A percentile compares a stretch with the other conserved stretches of the same genome.
phyloP scores from a whole-genome alignment of 768 basidiomycete species.

The Tulasnella sp. region DNA sequence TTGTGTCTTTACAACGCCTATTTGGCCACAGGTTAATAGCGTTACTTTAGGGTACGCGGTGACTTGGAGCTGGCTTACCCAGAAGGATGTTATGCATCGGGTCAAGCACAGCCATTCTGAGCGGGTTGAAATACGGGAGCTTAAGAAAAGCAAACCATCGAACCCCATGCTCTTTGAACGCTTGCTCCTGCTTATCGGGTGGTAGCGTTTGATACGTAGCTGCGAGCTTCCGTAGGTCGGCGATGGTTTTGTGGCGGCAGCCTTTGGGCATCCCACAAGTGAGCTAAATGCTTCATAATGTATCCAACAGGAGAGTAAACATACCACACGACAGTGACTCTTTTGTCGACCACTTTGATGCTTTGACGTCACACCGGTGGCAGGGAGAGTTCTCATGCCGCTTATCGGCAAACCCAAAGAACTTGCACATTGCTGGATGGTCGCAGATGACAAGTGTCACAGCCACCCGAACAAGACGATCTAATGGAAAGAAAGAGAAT shows the following conservation, averaged over 20 bases:
- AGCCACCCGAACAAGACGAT: conserved; percentile 32
- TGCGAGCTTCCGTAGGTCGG: background rate
- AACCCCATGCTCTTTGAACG: conserved; percentile 8
- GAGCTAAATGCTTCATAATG: too few species aligned
- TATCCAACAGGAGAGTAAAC: background rate
- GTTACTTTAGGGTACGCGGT: too few species aligned
- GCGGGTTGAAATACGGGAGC: conserved; percentile 30
- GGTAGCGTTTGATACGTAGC: background rate
- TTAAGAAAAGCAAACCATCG: conserved; percentile 20
- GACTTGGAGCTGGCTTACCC: conserved; percentile 23
- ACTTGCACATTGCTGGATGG: conserved; percentile 43
- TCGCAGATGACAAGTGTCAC: conserved; percentile 43
- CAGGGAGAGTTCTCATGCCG: conserved; percentile 41
- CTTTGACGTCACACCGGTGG: conserved; percentile 40
- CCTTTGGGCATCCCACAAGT: too few species aligned
- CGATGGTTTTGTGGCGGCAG: background rate
- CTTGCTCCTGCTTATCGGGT: background rate
- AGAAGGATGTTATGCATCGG: conserved; percentile 31
- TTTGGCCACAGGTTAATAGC: too few species aligned
- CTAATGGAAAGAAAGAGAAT: background rate
- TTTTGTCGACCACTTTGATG: conserved; percentile 29
- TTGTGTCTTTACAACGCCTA: conserved; percentile 42
- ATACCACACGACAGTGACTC: background rate
- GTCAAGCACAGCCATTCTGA: conserved; percentile 19
- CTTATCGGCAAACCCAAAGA: conserved; percentile 42